Evolutionary conservation across 768 basidiomycete species (phyloP), one percentile per base, ranked within the genome.

Genomic region (Tubosaeta sp.): DNA sequence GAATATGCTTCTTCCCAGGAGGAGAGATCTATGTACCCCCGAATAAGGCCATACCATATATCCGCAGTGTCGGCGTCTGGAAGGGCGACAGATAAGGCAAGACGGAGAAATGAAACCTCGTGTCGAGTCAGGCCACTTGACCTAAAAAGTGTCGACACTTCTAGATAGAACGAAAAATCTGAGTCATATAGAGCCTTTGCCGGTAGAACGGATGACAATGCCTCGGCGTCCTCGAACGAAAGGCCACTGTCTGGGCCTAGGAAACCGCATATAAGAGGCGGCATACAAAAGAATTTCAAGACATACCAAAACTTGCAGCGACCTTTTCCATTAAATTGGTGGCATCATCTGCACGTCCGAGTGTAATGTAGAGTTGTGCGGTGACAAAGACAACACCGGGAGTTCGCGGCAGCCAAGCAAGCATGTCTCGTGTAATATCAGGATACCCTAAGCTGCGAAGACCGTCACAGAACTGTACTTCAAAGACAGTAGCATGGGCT

Each of bases 1-100:
- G 83, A 76, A 69, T 97, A 97, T 2, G 96, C 95, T 59, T 92
- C 86, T 60, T 94, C 91, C 69, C 86, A 96, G 55, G 78, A 71
- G 6, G 79, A 82, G 36, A 90, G 71, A 43, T 87, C 85, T 18
- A 81, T 82, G 47, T 84, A 79, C 25, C 88, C 87, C 61, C 84
- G 80, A 67, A 87, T 89, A 18, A 94, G 74, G 51, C 75, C 84
- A 54, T 75, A 77, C 93, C 94, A 95, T 21, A 97, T 68, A n/a
- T 83, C 75, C 41, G 79, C 74, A 10, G 80, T 82, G 55, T 86
- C 80, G 16, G 69, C 68, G 18, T 73, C 77, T 27, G 68, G 57
- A 18, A 79, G 74, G 6, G 82, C 82, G 45, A 78, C 78, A n/a
- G 86, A 84, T 52, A 96, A 76, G 10, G 94, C 91, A 30, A 91